These are phyloP conservation scores for Malassezia furfur DNA, from an alignment of 1,284 basidiomycete genomes.

Conservation along the genomic window DNA sequence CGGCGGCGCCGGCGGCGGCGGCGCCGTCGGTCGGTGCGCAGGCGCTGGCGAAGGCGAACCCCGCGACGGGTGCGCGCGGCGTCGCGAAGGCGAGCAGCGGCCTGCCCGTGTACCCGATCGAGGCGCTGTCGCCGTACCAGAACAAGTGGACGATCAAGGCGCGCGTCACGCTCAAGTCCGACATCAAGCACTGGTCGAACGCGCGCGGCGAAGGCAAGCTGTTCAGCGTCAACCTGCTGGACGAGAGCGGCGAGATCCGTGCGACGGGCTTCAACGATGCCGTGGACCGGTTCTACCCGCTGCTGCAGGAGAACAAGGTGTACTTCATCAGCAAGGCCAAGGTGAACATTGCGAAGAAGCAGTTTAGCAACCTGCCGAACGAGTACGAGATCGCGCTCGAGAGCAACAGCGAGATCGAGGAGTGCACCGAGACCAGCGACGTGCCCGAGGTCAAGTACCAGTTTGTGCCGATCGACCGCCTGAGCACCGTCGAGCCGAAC, in stretches of 20 bases:
- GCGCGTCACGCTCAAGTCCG: slow-evolving; percentile 78
- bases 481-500: slow-evolving; percentile 43
- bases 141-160: slow-evolving; percentile 96
- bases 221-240: slow-evolving; percentile 86
- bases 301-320: slow-evolving; percentile 81
- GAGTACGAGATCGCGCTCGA: slow-evolving; percentile 93
- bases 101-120: slow-evolving; percentile 68
- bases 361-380: slow-evolving; percentile 80
- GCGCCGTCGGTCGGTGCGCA: slow-evolving; percentile 13
- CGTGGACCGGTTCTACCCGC: slow-evolving; percentile 73
- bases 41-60: slow-evolving; percentile 9
- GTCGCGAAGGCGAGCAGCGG: slow-evolving; percentile 31
- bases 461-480: slow-evolving; percentile 41
- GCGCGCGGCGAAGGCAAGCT: slow-evolving; percentile 85
- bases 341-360: slow-evolving; percentile 92
- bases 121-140: slow-evolving; percentile 89
- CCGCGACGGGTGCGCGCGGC: slow-evolving; percentile 13
- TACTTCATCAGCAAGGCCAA: slow-evolving; percentile 83
- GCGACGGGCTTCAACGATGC: slow-evolving; percentile 78
- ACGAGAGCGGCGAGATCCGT: slow-evolving; percentile 60
- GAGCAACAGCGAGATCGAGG: slow-evolving; percentile 50
- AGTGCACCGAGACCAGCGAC: slow-evolving; percentile 40
- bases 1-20: not conserved
- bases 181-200: slow-evolving; percentile 83
- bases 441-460: slow-evolving; percentile 48